A percentile compares a stretch with the other conserved stretches of the same genome.
Conservation (phyloP, 768 basidiomycete species). For the Tubosaeta sp. region DNA sequence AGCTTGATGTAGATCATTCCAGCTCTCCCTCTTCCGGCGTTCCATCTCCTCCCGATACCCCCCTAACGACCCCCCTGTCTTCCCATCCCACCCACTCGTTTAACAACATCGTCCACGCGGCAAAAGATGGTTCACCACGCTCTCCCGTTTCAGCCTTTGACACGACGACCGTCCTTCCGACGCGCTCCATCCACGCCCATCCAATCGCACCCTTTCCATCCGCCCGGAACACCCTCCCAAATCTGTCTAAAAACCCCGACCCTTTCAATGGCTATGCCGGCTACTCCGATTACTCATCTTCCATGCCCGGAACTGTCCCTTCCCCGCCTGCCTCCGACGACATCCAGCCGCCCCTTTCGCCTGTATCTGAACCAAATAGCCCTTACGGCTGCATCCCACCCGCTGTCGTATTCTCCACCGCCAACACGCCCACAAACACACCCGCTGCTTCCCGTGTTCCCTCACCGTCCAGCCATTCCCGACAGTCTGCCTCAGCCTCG, state of each 20-base stretch:
- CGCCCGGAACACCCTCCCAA: constrained; percentile 25
- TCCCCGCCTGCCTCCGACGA: constrained; percentile 30
- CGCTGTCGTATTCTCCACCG: constrained; percentile 54
- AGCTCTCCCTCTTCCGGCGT: constrained; percentile 46
- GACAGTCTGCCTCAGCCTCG: constrained; percentile 14
- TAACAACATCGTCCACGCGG: constrained; percentile 29
- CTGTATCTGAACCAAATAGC: constrained; percentile 30
- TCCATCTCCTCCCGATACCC: constrained; percentile 40
- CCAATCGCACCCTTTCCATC: constrained; percentile 34
- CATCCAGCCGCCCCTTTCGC: constrained; percentile 23
- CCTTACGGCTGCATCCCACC: constrained; percentile 58
- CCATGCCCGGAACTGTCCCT: constrained; percentile 55
- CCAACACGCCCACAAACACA: constrained; percentile 44
- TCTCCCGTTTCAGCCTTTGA: constrained; percentile 48
- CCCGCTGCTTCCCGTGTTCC: constrained; percentile 45
- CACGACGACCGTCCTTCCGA: constrained; percentile 50
- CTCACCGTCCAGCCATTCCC: constrained; percentile 22
- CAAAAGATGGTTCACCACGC: constrained; percentile 25
- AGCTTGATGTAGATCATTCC: constrained; percentile 61
- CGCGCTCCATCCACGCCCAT: constrained; percentile 36
- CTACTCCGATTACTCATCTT: constrained; percentile 60
- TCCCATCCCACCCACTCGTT: constrained; percentile 31
- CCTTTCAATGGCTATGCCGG: constrained; percentile 69
- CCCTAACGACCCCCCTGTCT: constrained; percentile 40
- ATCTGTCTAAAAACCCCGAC: constrained; percentile 38